Percentiles rank a stretch among this genome's conserved stretches.
Conservation (phyloP, 495 filamentous ascomycete species). For the Bacidia gigantensis region DNA sequence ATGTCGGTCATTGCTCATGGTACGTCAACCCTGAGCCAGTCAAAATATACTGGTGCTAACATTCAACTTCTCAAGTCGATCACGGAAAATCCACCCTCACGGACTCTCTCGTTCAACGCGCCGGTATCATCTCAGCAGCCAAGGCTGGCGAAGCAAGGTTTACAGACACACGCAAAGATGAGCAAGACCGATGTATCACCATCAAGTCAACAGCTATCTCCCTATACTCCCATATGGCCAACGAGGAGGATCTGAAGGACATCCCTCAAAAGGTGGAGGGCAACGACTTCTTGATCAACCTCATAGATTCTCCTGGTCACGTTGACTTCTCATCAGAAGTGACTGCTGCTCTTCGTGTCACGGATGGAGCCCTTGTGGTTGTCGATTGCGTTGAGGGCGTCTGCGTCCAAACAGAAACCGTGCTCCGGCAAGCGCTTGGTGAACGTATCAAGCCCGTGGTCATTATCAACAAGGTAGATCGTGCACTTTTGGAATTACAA, state of each 20-base stretch:
- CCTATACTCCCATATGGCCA: slow-evolving; percentile 73
- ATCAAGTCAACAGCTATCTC: slow-evolving; percentile 99
- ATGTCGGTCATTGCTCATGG: slow-evolving; percentile 99
- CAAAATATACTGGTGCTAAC: slow-evolving; percentile 2
- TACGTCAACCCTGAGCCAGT: slow-evolving; percentile 25
- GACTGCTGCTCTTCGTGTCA: slow-evolving; percentile 98
- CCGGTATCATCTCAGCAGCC: slow-evolving; percentile 97
- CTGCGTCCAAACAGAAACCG: slow-evolving; percentile 99
- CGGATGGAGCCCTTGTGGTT: slow-evolving; percentile 97
- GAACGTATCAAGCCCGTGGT: slow-evolving; percentile 99
- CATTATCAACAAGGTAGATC: slow-evolving; percentile 99
- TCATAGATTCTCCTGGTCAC: slow-evolving; percentile 99
- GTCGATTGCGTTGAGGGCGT: slow-evolving; percentile 99
- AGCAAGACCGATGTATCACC: slow-evolving; percentile 98
- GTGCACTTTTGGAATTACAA: slow-evolving; percentile 96
- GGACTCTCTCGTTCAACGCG: slow-evolving; percentile 97
- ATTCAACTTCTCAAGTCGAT: slow-evolving; percentile 50
- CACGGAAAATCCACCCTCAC: slow-evolving; percentile 99
- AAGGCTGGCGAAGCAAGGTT: slow-evolving; percentile 93
- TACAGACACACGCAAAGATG: slow-evolving; percentile 93
- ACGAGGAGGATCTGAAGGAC: slow-evolving; percentile 86
- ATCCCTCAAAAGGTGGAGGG: slow-evolving; percentile 79
- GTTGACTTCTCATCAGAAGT: slow-evolving; percentile 99
- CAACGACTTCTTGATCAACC: slow-evolving; percentile 97
- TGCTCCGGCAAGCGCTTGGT: slow-evolving; percentile 95